Conservation (phyloP, 1,284 basidiomycete species). For the Ustilago cynodontis region DNA sequence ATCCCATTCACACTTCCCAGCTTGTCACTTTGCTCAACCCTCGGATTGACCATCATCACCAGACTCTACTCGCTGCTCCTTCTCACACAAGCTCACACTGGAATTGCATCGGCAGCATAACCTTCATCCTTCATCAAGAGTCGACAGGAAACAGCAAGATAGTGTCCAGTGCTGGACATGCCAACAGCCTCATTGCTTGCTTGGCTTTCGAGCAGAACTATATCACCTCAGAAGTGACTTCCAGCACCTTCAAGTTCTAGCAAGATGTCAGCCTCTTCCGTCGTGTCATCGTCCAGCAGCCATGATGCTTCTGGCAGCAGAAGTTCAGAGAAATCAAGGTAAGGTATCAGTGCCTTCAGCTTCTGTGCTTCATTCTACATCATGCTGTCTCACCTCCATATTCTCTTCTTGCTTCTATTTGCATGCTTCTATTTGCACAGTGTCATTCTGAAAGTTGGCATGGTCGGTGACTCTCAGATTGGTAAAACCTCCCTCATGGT, state of each 20-base stretch:
- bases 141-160: not conserved
- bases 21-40: not conserved
- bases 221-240: not conserved
- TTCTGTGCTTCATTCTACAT: not conserved
- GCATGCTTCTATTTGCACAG: slow-evolving; percentile 21
- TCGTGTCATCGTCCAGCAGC: slow-evolving; percentile 33
- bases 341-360: not conserved
- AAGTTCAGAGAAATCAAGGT: slow-evolving; percentile 38
- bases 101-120: not conserved
- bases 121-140: not conserved
- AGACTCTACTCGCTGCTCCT: not conserved
- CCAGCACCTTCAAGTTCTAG: too few relatives aligned
- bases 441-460: slow-evolving; percentile 96
- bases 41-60: not conserved
- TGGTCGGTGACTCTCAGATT: slow-evolving; percentile 99
- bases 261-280: slow-evolving; percentile 45
- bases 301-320: slow-evolving; percentile 36
- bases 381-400: not conserved
- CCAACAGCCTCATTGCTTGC: not conserved
- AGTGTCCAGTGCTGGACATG: not conserved
- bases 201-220: not conserved
- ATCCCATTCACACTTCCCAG: slow-evolving; percentile 10
- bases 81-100: not conserved
- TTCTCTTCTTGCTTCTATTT: not conserved
- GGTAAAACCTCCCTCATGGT: slow-evolving; percentile 99